Base-by-base conservation (phyloP, 306 rosid genomes). In the Gillenia trifoliata region DNA sequence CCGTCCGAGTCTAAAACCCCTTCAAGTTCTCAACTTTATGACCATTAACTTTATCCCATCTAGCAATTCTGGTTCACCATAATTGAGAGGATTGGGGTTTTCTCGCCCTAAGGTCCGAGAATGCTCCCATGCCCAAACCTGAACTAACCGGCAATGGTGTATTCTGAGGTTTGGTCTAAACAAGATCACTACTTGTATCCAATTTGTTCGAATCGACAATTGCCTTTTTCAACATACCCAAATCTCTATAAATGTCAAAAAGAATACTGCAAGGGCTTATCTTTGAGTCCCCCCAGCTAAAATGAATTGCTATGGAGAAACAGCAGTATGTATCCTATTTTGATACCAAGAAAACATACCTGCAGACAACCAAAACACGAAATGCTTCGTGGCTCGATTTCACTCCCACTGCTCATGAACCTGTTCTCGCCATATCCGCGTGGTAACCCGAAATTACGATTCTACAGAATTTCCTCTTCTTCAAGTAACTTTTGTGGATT, bases 51-150 rank as follows among this genome's bases (percentile, higher is more conserved):
- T 11, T n/a, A 29, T 81, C 70, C 89, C 89, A 89, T 74, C 73
- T 72, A 25, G 77, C 80, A 59, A 85, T 30, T 34, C 70, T 1
- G 84, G 80, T n/a, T 83, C 76, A 2, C 40, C 84, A n/a, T 6
- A 19, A n/a, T 6, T 0, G 36, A 63, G 23, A 25, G 8, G 8
- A 10, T 65, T 75, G 0, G 84, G 84, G 6, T 52, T 25, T 65
- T 70, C 22, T n/a, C 45, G 88, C 89, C 61, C 80, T 79, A 26
- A 88, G 55, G 61, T 64, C 64, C 19, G 13, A 17, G 70, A 87
- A 55, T 63, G 91, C 85, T 89, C 94, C 91, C 88, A 87, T 13
- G 52, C 84, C 94, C 91, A 89, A 70, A 89, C 16, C 60, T 85
- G n/a, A n/a, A n/a, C n/a, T n/a, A n/a, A n/a, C n/a, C n/a, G n/a